A percentile compares a stretch with the other conserved stretches of the same genome.
These are phyloP conservation scores for Scopulariopsis brevicaulis DNA, from an alignment of 2,329 filamentous ascomycete species.

Conservation along the genomic window DNA sequence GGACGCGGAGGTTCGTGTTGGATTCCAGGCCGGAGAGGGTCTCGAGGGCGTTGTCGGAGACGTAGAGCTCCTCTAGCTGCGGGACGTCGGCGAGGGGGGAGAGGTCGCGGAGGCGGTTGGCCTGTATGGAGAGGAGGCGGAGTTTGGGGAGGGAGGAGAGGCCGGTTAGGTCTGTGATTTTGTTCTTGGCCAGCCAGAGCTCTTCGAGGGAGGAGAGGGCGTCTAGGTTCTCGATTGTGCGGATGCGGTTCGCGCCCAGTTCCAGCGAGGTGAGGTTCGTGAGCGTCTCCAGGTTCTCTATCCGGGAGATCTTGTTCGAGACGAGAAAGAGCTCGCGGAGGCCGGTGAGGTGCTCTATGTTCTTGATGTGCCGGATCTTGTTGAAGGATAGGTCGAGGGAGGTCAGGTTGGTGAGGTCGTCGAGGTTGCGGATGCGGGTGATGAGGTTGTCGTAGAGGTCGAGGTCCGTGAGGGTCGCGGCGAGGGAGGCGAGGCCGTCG, in stretches of 20 bases:
- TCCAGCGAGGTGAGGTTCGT: constrained; percentile 72
- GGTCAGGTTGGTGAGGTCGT: constrained; percentile 63
- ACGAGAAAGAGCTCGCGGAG: constrained; percentile 84
- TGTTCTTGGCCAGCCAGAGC: constrained; percentile 94
- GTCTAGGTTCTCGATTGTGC: constrained; percentile 79
- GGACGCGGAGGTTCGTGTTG: constrained; percentile 56
- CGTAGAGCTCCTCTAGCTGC: constrained; percentile 83
- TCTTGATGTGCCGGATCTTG: constrained; percentile 97
- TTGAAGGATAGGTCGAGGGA: constrained; percentile 92
- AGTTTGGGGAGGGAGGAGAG: constrained; percentile 67
- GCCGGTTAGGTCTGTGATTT: constrained; percentile 74
- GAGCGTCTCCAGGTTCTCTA: constrained; percentile 73
- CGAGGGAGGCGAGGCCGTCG: constrained; percentile 58
- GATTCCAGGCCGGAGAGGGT: constrained; percentile 61
- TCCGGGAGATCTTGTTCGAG: constrained; percentile 83
- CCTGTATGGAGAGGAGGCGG: constrained; percentile 85
- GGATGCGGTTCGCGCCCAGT: constrained; percentile 82
- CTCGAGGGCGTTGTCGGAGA: constrained; percentile 86
- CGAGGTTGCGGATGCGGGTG: constrained; percentile 72
- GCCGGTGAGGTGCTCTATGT: constrained; percentile 64
- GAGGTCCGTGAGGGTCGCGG: constrained; percentile 63
- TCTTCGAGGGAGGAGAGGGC: constrained; percentile 68
- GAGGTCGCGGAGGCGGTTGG: constrained; percentile 77
- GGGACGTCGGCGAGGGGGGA: constrained; percentile 62
- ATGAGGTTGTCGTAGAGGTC: constrained; percentile 97